Base-by-base conservation (phyloP, 768 basidiomycete species). In the Leccinum truebloodii region DNA sequence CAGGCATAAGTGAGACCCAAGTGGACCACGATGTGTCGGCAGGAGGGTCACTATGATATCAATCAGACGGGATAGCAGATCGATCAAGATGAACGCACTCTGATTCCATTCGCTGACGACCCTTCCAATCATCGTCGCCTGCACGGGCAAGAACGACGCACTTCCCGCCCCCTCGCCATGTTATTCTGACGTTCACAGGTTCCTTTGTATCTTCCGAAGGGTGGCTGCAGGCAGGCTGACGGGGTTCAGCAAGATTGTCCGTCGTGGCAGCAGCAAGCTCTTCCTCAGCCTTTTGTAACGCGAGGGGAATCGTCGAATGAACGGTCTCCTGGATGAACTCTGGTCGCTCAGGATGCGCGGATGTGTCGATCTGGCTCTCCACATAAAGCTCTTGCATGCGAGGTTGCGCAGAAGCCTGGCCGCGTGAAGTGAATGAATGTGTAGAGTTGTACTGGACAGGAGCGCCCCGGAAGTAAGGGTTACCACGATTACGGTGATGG, bases 41-140 rank as follows among this genome's bases (percentile, higher is more conserved):
- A 53, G 73, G 70, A 3, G 76, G 67, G 46, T 73, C 62, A 46
- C 73, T 74, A 51, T n/a, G 16, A 26, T 56, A 32, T 46, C 30
- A 34, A 52, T 76, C 61, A 74, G 66, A 52, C n/a, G 10, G 53
- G 54, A 16, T 30, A 54, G 54, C 6, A 57, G 24, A 51, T 58
- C 50, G 34, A 64, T 59, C 52, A 56, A 60, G 14, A 59, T 16
- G 58, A 13, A 79, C 87, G 62, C 63, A 87, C 87, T 87, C 86
- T 66, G 78, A 78, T 59, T 83, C 79, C 89, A 91, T 88, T 22
- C 71, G 70, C 39, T 81, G 81, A 12, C 87, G 78, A 16, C 89
- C 88, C 63, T 87, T 86, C 90, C 88, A 92, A 60, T 88, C 83
- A 56, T 87, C 82, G 66, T 92, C 87, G 4, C 88, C 88, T 6